Evolutionary conservation across 164 flowering plant genomes (phyloP).

Genomic region (Paratinospora sagittata): DNA sequence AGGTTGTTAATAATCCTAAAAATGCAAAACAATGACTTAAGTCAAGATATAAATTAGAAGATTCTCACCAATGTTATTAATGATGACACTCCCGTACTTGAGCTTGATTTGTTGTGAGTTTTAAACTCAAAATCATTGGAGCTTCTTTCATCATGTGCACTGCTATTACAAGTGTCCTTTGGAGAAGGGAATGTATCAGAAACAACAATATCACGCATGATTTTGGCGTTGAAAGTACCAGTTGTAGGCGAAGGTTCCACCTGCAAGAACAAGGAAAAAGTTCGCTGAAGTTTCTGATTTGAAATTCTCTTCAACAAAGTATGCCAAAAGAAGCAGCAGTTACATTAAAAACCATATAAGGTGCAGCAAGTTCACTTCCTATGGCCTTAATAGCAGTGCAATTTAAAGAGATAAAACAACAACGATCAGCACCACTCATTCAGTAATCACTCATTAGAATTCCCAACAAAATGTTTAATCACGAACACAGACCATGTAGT

Average conservation of each 20-base stretch:
- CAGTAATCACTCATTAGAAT: neutral
- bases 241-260: conserved; percentile 68
- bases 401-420: neutral
- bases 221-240: conserved; percentile 54
- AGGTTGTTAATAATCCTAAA: neutral
- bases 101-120: conserved; percentile 33
- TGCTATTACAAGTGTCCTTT: conserved; percentile 23
- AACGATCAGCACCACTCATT: neutral
- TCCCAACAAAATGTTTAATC: neutral
- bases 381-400: neutral
- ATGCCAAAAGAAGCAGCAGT: neutral
- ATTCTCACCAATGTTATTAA: conserved; percentile 44
- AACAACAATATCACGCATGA: conserved; percentile 26
- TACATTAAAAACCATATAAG: neutral
- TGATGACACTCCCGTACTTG: conserved; percentile 25
- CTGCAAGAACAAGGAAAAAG: conserved; percentile 11
- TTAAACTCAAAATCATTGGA: conserved; percentile 63
- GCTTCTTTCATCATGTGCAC: conserved; percentile 31
- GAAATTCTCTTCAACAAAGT: neutral
- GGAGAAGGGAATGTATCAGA: conserved; percentile 25
- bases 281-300: neutral
- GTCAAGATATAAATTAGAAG: neutral
- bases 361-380: neutral
- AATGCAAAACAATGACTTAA: neutral
- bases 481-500: neutral